Conservation (phyloP, 2,329 filamentous ascomycete genomes). For the Cyanodermella asteris region DNA sequence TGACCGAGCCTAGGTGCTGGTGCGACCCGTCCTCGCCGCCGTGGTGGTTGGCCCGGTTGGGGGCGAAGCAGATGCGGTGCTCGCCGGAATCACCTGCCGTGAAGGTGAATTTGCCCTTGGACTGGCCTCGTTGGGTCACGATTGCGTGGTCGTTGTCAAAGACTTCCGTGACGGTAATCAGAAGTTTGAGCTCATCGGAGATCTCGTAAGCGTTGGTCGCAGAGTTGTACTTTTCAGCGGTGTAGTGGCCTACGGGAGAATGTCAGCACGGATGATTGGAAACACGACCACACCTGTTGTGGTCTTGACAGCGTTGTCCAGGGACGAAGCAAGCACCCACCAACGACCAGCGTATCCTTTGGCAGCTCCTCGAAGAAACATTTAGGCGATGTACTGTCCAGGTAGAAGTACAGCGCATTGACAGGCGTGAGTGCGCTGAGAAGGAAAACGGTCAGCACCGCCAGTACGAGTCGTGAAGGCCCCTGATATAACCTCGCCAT, state of each 20-base stretch:
- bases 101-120: slow-evolving; percentile 79
- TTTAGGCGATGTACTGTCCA: slow-evolving; percentile 52
- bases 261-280: neutral
- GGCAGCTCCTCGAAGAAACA: slow-evolving; percentile 98
- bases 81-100: slow-evolving; percentile 84
- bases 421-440: slow-evolving; percentile 38
- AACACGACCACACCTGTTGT: too few species aligned
- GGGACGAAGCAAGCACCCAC: slow-evolving; percentile 10
- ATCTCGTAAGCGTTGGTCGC: slow-evolving; percentile 43
- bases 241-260: slow-evolving; percentile 47
- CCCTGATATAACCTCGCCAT: slow-evolving; percentile 17
- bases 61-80: slow-evolving; percentile 87
- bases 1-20: slow-evolving; percentile 51
- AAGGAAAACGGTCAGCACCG: slow-evolving; percentile 42
- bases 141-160: slow-evolving; percentile 98
- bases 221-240: slow-evolving; percentile 64
- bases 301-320: neutral
- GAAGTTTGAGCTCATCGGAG: slow-evolving; percentile 58
- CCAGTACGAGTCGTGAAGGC: slow-evolving; percentile 18
- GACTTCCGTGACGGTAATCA: slow-evolving; percentile 82
- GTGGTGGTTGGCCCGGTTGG: slow-evolving; percentile 48
- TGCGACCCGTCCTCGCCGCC: slow-evolving; percentile 49
- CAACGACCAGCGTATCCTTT: slow-evolving; percentile 90
- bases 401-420: slow-evolving; percentile 85
- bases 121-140: slow-evolving; percentile 59